Evolutionary conservation across 345 rosid species (phyloP).

Genomic region (Melastoma malabathricum): DNA sequence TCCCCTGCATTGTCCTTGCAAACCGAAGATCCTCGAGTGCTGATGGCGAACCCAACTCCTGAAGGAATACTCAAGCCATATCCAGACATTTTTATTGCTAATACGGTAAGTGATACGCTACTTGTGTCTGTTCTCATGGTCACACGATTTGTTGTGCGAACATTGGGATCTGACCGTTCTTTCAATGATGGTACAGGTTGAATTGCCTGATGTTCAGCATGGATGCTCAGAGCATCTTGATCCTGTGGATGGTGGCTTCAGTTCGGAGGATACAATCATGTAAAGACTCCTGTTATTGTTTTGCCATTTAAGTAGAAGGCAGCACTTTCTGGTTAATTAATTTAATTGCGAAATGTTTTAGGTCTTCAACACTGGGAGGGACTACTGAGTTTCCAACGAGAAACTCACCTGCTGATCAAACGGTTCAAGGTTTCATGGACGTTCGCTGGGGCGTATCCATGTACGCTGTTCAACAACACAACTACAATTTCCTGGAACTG

Average conservation of each 20-base stretch:
- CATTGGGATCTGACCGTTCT: no score
- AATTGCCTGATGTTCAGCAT: no score
- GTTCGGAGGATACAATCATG: no score
- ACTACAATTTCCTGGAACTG: background rate
- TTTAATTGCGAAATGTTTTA: background rate
- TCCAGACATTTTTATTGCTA: background rate
- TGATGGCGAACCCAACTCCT: background rate
- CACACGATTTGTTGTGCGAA: no score
- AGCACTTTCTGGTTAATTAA: background rate
- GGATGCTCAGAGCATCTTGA: no score
- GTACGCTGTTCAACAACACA: rapidly evolving
- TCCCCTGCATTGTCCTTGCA: background rate
- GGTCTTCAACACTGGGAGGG: background rate
- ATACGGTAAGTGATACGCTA: background rate
- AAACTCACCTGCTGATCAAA: conserved; percentile 4
- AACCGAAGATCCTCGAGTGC: background rate
- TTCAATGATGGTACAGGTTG: no score
- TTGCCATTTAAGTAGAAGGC: background rate
- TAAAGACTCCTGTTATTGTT: no score
- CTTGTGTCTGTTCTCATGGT: no score
- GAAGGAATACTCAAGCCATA: background rate
- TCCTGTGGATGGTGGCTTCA: no score
- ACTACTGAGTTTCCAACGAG: background rate
- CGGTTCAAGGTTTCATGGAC: rapidly evolving
- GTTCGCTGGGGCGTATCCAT: rapidly evolving